Percentiles rank a stretch among this genome's conserved stretches.
Evolutionary conservation across 208 protist genomes (phyloP).

Genomic region (Perkinsela sp.): DNA sequence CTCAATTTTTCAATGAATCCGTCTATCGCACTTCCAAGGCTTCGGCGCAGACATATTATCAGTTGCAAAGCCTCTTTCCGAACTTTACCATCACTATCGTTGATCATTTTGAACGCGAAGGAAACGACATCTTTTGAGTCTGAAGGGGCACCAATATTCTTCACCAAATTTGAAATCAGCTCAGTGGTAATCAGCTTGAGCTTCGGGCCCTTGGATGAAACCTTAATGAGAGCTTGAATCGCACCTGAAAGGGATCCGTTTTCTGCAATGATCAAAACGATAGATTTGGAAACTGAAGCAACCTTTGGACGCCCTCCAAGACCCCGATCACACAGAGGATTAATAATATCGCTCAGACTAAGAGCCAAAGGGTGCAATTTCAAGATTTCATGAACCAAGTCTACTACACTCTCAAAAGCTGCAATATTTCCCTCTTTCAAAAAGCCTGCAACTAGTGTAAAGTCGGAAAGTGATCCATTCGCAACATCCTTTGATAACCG

Average conservation of each 20-base stretch:
- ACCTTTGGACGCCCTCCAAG: background rate
- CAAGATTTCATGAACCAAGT: background rate
- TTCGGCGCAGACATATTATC: background rate
- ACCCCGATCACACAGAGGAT: background rate
- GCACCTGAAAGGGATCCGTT: background rate
- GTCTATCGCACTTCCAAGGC: background rate
- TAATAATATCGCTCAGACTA: background rate
- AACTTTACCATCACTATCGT: background rate
- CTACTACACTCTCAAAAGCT: background rate
- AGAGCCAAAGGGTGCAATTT: background rate
- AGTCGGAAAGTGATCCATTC: background rate
- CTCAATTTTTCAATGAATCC: background rate
- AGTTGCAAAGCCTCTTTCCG: background rate
- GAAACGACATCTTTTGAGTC: background rate
- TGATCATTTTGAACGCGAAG: background rate
- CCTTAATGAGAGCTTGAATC: background rate
- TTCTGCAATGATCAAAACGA: background rate
- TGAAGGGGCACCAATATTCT: background rate
- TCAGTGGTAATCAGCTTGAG: background rate
- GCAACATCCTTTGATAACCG: background rate
- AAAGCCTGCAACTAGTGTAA: background rate
- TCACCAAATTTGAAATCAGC: background rate
- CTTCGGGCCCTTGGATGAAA: background rate
- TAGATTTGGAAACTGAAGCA: background rate
- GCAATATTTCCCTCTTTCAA: background rate